Conservation (phyloP, 805 yeast genomes). For the Kodamaea neixiangensis region DNA sequence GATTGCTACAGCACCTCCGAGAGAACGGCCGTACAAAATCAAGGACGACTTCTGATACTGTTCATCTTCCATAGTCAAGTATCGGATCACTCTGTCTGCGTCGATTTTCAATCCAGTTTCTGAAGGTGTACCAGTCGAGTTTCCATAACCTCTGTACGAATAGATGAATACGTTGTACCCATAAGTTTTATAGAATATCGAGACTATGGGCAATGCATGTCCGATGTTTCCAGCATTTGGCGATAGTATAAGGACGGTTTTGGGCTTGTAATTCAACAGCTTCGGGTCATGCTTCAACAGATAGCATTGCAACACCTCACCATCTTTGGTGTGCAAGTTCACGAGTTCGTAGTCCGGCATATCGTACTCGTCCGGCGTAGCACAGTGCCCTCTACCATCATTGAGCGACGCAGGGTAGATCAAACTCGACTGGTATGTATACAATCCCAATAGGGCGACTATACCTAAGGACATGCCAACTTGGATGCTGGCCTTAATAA, state of each 20-base stretch:
- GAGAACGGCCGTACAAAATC: slow-evolving; percentile 80
- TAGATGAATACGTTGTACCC: slow-evolving; percentile 79
- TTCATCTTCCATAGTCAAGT: slow-evolving; percentile 50
- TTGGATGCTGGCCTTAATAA: slow-evolving; percentile 32
- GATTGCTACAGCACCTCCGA: slow-evolving; percentile 94
- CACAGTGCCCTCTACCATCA: slow-evolving; percentile 70
- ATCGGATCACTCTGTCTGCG: slow-evolving; percentile 70
- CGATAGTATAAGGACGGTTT: slow-evolving; percentile 74
- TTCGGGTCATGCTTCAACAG: slow-evolving; percentile 52
- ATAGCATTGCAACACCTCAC: slow-evolving; percentile 65
- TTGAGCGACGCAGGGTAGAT: slow-evolving; percentile 86
- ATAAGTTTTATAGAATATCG: slow-evolving; percentile 60
- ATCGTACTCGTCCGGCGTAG: slow-evolving; percentile 71
- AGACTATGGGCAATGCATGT: slow-evolving; percentile 78
- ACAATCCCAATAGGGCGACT: slow-evolving; percentile 52
- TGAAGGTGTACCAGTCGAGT: slow-evolving; percentile 70
- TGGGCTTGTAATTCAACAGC: slow-evolving; percentile 45
- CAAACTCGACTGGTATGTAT: slow-evolving; percentile 60
- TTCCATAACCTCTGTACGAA: slow-evolving; percentile 91
- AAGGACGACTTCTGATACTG: slow-evolving; percentile 55
- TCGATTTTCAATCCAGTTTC: slow-evolving; percentile 83
- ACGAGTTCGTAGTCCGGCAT: slow-evolving; percentile 61
- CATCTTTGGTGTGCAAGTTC: slow-evolving; percentile 66
- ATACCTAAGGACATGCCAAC: slow-evolving; percentile 48
- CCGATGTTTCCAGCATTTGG: slow-evolving; percentile 99